Evolutionary conservation across 1,284 basidiomycete species (phyloP).

Genomic region (Rhodotorula sp.): DNA sequence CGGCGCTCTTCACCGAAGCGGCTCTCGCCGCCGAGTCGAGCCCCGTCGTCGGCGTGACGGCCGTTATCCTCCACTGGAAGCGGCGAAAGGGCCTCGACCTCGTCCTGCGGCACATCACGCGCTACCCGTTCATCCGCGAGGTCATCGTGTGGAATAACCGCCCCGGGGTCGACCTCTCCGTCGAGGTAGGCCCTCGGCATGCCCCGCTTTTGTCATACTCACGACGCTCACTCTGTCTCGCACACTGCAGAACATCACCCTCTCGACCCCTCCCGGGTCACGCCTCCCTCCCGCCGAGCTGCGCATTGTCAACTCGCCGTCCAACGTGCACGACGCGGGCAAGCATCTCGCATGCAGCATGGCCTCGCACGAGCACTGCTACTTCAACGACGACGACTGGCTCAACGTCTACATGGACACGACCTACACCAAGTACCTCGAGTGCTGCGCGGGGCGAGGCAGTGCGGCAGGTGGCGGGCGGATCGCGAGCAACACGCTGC

Average conservation of each 20-base stretch:
- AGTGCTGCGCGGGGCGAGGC: conserved; percentile 16
- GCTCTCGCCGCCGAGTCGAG: conserved; percentile 12
- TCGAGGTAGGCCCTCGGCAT: conserved; percentile 3
- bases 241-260: conserved; percentile 21
- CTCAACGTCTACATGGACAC: conserved; percentile 41
- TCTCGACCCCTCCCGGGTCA: conserved; percentile 6
- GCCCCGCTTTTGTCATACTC: background rate
- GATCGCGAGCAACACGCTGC: conserved; percentile 36
- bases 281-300: conserved; percentile 28
- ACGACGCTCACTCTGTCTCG: too few relatives aligned
- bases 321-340: conserved; percentile 36
- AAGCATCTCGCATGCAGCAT: conserved; percentile 41
- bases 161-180: conserved; percentile 23
- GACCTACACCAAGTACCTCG: conserved; percentile 37
- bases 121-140: conserved; percentile 44
- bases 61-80: conserved; percentile 39
- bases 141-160: conserved; percentile 47
- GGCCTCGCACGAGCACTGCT: conserved; percentile 36
- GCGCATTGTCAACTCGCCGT: conserved; percentile 44
- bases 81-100: conserved; percentile 32
- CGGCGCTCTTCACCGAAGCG: conserved; percentile 10
- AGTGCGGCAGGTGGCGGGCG: conserved; percentile 8
- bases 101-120: conserved; percentile 32
- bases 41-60: conserved; percentile 28
- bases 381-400: conserved; percentile 41